Percentiles rank a stretch among this genome's conserved stretches.
These are phyloP conservation scores for Rauvolfia tetraphylla DNA, from an alignment of 257 asterid species.

Conservation along the genomic window DNA sequence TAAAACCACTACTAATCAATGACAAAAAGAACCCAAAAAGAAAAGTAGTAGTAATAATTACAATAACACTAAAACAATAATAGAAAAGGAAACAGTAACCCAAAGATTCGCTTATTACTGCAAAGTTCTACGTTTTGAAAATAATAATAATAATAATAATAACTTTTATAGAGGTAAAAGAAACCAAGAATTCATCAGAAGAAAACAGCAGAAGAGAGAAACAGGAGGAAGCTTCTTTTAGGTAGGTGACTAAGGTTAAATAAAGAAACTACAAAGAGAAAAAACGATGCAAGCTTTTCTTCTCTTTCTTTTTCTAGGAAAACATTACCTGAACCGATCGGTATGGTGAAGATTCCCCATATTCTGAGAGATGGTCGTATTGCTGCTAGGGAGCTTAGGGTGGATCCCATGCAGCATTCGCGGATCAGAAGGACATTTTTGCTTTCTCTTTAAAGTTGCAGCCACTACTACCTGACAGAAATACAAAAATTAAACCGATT, in stretches of 20 bases:
- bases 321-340: constrained; percentile 57
- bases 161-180: neutral
- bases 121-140: neutral
- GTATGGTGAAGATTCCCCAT: constrained; percentile 39
- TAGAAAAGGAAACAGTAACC: too few relatives aligned
- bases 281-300: neutral
- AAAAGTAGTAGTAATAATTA: neutral
- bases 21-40: too few relatives aligned
- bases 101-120: too few relatives aligned
- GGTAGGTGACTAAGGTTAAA: neutral
- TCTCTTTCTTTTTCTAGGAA: neutral
- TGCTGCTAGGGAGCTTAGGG: constrained; percentile 25
- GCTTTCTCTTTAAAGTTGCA: constrained; percentile 70
- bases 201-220: neutral
- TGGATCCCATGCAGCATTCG: constrained; percentile 56
- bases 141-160: too few relatives aligned
- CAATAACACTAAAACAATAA: neutral
- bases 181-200: too few relatives aligned
- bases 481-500: neutral
- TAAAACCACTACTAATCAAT: too few relatives aligned
- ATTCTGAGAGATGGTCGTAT: constrained; percentile 28
- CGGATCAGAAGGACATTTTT: constrained; percentile 54
- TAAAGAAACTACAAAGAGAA: neutral
- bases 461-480: constrained; percentile 74
- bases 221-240: neutral